Base-by-base conservation (phyloP, 2,329 filamentous ascomycete species). In the Bipolaris sorokiniana region DNA sequence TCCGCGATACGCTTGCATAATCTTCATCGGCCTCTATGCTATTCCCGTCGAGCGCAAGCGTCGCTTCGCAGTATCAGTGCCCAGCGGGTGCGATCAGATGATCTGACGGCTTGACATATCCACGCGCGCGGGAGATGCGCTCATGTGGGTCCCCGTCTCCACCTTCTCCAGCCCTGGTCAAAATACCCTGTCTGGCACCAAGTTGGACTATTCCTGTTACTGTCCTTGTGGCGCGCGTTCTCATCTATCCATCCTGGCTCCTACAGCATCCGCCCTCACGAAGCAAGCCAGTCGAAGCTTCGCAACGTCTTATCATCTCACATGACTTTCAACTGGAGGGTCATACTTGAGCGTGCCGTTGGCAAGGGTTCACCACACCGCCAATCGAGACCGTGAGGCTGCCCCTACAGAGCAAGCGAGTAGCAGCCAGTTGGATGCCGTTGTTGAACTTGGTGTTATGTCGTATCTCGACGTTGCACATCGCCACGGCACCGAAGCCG, bases 231-330 rank as follows among this genome's bases (percentile, higher is more conserved):
- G 58, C 38, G 45, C 41, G 41, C 33, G 42, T 38, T 54, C 57
- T 56, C 56, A 65, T 63, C 31, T 68, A 46, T 62, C 33, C 5
- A 53, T 53, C 64, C 71, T 58, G 62, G 64, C 59, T 67, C 57
- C 58, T 64, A 69, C 73, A 59, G 69, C 69, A 73, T 69, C 53
- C 56, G 51, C 54, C 59, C 58, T 56, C 60, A 53, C 62, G 45
- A 59, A 36, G 33, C 22, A 26, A 37, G 54, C 46, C 34, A 40
- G 33, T 58, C 60, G 51, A 59, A 58, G 48, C 55, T 44, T 41
- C 53, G 15, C 42, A 56, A 53, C 18, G 51, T 56, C 52, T 48
- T 31, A 37, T 23, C n/a, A 28, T n/a, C 31, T 51, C 47, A 42
- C 34, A 22, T 50, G 38, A 46, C 52, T 38, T 54, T 57, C 48